phyloP scores from a whole-genome alignment of 768 basidiomycete genomes.

The Kondoa subrosea region DNA sequence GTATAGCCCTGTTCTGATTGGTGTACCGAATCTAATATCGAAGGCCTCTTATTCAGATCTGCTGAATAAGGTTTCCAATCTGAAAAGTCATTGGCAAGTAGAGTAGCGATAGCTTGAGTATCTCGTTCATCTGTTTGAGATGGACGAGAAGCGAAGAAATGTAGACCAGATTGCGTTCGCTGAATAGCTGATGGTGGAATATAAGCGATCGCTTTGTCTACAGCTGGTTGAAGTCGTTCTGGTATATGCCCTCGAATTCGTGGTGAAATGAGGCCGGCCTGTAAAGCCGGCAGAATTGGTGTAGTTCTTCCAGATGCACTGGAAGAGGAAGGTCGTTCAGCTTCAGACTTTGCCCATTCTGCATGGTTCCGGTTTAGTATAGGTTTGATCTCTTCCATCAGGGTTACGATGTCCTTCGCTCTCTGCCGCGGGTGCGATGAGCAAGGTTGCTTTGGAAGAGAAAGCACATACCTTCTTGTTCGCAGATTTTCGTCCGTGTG shows the following conservation, averaged over 20 bases:
- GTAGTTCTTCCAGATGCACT: too few species aligned
- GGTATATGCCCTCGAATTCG: too few species aligned
- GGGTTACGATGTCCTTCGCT: not conserved
- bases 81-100: not conserved
- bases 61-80: not conserved
- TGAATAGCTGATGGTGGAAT: not conserved
- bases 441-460: not conserved
- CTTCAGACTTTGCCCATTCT: not conserved
- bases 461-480: not conserved
- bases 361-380: not conserved
- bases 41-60: not conserved
- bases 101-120: not conserved
- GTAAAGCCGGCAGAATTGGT: too few species aligned
- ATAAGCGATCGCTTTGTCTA: not conserved
- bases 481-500: not conserved
- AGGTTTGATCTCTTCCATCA: not conserved
- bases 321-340: not conserved
- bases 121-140: not conserved
- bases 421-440: not conserved
- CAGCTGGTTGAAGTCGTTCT: too few species aligned
- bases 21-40: not conserved
- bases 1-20: not conserved
- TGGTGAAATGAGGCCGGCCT: too few species aligned
- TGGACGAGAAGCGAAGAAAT: not conserved
- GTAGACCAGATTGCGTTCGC: not conserved